These are phyloP conservation scores for Amyloporia xantha DNA, from an alignment of 768 basidiomycete species.

Conservation along the genomic window DNA sequence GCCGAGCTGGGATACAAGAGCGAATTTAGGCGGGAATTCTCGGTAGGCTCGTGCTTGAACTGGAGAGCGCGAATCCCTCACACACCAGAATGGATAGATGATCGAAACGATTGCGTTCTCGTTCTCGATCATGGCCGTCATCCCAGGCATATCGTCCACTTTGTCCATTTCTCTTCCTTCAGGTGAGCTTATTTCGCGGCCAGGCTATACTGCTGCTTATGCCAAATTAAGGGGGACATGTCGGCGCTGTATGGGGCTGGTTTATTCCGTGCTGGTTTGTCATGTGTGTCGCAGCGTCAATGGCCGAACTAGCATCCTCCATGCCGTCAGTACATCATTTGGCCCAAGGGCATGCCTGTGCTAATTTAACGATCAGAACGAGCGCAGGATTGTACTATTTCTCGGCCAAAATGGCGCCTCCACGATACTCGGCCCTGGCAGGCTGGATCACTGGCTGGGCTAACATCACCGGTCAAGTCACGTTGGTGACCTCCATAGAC, in stretches of 20 bases:
- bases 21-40: conserved; percentile 69
- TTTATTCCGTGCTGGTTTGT: conserved; percentile 64
- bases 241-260: conserved; percentile 74
- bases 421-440: conserved; percentile 50
- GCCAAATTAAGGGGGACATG: conserved; percentile 67
- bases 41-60: conserved; percentile 33
- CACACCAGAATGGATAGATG: conserved; percentile 34
- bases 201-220: neutral
- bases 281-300: conserved; percentile 54
- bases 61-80: too few species aligned
- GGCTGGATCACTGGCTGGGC: conserved; percentile 70
- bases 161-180: conserved; percentile 54
- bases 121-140: conserved; percentile 66
- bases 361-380: conserved; percentile 39
- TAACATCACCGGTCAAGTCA: conserved; percentile 64
- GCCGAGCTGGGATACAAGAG: conserved; percentile 65
- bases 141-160: conserved; percentile 61
- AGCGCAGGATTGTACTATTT: conserved; percentile 77
- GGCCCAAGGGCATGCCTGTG: too few species aligned
- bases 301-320: conserved; percentile 65
- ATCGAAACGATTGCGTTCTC: conserved; percentile 59
- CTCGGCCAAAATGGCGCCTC: conserved; percentile 65
- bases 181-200: conserved; percentile 36
- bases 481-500: conserved; percentile 68
- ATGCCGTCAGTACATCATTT: conserved; percentile 57